A percentile compares a stretch with the other conserved stretches of the same genome.
Evolutionary conservation across 352 stramenopile species (phyloP).

Genomic region (Phytophthora crassamura): DNA sequence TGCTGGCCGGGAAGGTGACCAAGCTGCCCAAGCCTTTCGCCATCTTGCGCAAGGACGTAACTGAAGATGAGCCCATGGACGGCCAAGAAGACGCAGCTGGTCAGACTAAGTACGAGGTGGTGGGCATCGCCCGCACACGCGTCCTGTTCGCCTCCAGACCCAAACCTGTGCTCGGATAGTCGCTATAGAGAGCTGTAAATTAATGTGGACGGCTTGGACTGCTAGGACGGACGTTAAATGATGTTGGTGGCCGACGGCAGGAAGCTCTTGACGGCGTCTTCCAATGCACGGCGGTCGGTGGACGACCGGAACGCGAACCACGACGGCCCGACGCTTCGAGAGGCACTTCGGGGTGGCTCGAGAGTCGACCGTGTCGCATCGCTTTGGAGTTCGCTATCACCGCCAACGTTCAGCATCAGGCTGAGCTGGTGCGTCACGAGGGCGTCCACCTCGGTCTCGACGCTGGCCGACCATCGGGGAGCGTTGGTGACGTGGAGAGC

Average conservation of each 20-base stretch:
- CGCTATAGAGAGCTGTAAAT: too few species aligned
- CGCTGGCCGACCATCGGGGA: constrained; percentile 8
- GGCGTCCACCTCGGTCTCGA: constrained; percentile 20
- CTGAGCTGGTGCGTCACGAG: constrained; percentile 15
- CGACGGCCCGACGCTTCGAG: constrained; percentile 8
- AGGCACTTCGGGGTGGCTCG: neutral
- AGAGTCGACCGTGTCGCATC: neutral
- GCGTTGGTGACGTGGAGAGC: constrained; percentile 6
- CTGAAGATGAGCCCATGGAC: constrained; percentile 7
- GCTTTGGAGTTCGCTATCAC: neutral
- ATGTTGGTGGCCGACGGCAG: constrained; percentile 5
- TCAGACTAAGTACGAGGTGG: constrained; percentile 67
- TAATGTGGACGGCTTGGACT: neutral
- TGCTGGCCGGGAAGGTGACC: constrained; percentile 73
- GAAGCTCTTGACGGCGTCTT: constrained; percentile 32
- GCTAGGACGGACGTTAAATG: constrained; percentile 6
- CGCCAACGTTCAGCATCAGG: constrained; percentile 10
- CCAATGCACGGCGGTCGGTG: constrained; percentile 29
- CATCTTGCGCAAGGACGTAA: constrained; percentile 64
- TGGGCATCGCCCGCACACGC: constrained; percentile 82
- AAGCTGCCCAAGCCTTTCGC: constrained; percentile 81
- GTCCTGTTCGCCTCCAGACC: constrained; percentile 79
- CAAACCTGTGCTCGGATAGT: constrained; percentile 71
- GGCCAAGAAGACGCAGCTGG: neutral
- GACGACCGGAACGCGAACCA: constrained; percentile 43